A percentile compares a stretch with the other conserved stretches of the same genome.
These are phyloP conservation scores for Paralagenidium karlingii DNA, from an alignment of 352 stramenopile genomes.

Conservation along the genomic window DNA sequence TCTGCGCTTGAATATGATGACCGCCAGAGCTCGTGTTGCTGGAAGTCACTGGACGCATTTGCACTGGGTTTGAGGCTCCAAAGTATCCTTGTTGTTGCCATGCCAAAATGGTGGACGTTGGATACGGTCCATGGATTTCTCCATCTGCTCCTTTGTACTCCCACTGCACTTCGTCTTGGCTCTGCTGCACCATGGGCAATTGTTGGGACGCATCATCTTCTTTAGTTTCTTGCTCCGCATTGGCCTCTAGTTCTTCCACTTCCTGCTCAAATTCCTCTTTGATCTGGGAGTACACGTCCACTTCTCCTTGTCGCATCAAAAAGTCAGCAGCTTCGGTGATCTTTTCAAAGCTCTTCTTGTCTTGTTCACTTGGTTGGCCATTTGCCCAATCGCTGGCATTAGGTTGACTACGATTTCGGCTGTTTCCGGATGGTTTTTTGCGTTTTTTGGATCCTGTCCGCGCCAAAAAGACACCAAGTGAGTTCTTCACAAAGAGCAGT, in stretches of 20 bases:
- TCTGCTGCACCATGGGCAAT: neutral
- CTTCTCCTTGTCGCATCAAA: constrained; percentile 57
- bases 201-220: neutral
- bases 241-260: constrained; percentile 25
- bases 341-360: constrained; percentile 71
- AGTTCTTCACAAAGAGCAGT: too few species aligned
- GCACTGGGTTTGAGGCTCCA: constrained; percentile 47
- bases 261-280: constrained; percentile 71
- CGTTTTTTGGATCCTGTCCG: too few species aligned
- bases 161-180: constrained; percentile 34
- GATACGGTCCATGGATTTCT: constrained; percentile 60
- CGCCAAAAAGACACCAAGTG: too few species aligned
- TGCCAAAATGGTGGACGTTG: constrained; percentile 53
- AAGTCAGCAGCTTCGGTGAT: constrained; percentile 72
- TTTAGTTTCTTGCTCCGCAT: constrained; percentile 9
- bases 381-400: too few species aligned
- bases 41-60: constrained; percentile 37
- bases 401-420: too few species aligned
- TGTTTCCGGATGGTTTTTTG: constrained; percentile 6
- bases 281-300: constrained; percentile 71
- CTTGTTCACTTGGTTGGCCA: constrained; percentile 45
- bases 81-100: constrained; percentile 79
- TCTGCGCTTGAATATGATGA: neutral
- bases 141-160: constrained; percentile 66
- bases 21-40: neutral